Evolutionary conservation across 768 basidiomycete genomes (phyloP).

Genomic region (Strobilomyces echinocephalus): DNA sequence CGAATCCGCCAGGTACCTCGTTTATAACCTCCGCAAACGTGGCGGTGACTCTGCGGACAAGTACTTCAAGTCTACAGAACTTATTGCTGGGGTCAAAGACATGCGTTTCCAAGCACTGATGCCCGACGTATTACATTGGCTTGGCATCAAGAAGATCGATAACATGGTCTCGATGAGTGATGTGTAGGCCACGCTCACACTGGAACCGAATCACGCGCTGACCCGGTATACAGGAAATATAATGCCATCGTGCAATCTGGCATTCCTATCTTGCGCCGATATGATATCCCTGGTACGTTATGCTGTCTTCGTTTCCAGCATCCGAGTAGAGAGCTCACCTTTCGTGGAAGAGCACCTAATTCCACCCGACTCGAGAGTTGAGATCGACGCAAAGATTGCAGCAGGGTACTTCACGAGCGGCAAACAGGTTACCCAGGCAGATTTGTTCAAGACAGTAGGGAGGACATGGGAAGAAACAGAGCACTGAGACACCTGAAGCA

Average conservation of each 20-base stretch:
- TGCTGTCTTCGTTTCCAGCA: too few relatives aligned
- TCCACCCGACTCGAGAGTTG: slow-evolving; percentile 84
- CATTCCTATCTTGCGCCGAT: slow-evolving; percentile 74
- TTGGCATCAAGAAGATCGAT: slow-evolving; percentile 87
- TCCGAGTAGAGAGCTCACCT: not conserved
- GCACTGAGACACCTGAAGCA: slow-evolving; percentile 41
- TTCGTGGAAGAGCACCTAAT: slow-evolving; percentile 65
- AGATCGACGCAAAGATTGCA: slow-evolving; percentile 95
- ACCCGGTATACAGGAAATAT: slow-evolving; percentile 64
- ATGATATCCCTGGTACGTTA: slow-evolving; percentile 75
- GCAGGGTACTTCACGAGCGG: slow-evolving; percentile 88
- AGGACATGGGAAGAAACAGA: slow-evolving; percentile 89
- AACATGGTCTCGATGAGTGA: slow-evolving; percentile 90
- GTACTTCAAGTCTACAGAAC: slow-evolving; percentile 92
- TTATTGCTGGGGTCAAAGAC: slow-evolving; percentile 92
- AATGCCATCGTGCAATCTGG: slow-evolving; percentile 89
- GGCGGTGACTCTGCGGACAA: slow-evolving; percentile 88
- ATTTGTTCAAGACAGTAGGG: slow-evolving; percentile 82
- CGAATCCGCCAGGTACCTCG: slow-evolving; percentile 59
- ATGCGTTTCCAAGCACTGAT: slow-evolving; percentile 94
- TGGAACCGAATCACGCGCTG: not conserved
- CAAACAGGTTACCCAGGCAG: slow-evolving; percentile 70
- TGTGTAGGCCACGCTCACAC: slow-evolving; percentile 40
- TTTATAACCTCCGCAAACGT: slow-evolving; percentile 95
- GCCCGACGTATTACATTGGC: slow-evolving; percentile 95